Conservation (phyloP, 2,329 filamentous ascomycete genomes). For the Aspergillus tubingensis region DNA sequence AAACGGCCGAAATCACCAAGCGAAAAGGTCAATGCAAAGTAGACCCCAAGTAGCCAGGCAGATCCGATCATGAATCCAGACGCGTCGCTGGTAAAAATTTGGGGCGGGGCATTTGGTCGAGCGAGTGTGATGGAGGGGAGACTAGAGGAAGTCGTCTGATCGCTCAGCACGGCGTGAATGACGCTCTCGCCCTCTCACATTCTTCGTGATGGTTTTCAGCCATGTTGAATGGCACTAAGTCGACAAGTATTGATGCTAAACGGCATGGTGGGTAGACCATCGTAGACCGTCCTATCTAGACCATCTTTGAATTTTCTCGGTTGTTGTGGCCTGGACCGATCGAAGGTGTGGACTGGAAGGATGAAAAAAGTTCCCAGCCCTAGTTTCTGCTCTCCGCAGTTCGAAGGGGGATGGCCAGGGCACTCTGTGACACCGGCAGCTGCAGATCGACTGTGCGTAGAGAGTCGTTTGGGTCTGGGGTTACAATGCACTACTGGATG, state of each 20-base stretch:
- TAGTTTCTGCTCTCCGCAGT: conserved; percentile 2
- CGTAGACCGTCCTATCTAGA: background rate
- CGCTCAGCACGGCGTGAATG: conserved; percentile 1
- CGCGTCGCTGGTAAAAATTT: background rate
- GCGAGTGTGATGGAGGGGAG: conserved; percentile 9
- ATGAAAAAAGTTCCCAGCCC: conserved; percentile 10
- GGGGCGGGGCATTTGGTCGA: background rate
- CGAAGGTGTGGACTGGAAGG: background rate
- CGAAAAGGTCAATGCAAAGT: background rate
- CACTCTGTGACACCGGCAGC: conserved; percentile 7
- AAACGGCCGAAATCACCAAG: background rate
- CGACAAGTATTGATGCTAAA: background rate
- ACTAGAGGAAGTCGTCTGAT: conserved; percentile 13
- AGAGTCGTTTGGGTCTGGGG: conserved; percentile 13
- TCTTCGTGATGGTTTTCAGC: background rate
- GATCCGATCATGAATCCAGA: background rate
- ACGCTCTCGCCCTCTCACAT: background rate
- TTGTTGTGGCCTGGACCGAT: background rate
- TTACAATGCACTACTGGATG: conserved; percentile 1
- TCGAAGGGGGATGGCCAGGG: background rate
- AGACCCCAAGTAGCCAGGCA: background rate
- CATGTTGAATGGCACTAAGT: background rate
- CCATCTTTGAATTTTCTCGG: background rate
- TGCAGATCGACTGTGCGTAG: conserved; percentile 18
- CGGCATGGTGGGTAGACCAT: background rate